Evolutionary conservation across 106 monocot genomes (phyloP).

Genomic region (Acanthochlamys bracteata): DNA sequence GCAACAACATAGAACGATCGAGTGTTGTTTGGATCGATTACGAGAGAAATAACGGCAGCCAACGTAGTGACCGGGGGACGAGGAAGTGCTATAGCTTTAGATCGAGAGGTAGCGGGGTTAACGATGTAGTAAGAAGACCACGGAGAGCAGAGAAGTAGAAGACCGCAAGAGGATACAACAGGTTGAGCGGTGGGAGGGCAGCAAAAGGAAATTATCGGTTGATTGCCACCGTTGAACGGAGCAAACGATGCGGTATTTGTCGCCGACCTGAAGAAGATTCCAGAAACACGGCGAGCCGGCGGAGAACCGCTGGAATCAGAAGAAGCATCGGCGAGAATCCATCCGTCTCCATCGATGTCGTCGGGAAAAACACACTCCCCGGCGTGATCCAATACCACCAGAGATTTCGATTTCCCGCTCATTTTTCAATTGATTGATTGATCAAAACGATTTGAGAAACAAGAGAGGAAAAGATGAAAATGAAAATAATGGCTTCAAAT

Average conservation of each 20-base stretch:
- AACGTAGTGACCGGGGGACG: slow-evolving; percentile 6
- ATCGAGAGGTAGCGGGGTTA: slow-evolving; percentile 10
- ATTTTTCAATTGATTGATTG: too few relatives aligned
- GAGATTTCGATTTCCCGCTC: too few relatives aligned
- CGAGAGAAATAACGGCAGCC: background rate
- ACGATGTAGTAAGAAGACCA: slow-evolving; percentile 21
- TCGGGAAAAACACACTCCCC: slow-evolving; percentile 12
- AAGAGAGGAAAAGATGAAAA: background rate
- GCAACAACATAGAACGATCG: slow-evolving; percentile 4
- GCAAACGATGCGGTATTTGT: background rate
- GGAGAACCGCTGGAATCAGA: background rate
- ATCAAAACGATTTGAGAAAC: background rate
- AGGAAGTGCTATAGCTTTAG: too few relatives aligned
- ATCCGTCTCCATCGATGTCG: background rate
- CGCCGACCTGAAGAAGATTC: slow-evolving; percentile 8
- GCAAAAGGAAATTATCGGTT: slow-evolving; percentile 12
- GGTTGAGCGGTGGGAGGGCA: slow-evolving; percentile 11
- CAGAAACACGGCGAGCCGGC: slow-evolving; percentile 5
- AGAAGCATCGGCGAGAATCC: background rate
- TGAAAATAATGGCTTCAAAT: background rate
- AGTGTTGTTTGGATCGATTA: background rate
- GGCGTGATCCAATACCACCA: slow-evolving; percentile 2
- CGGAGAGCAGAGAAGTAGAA: slow-evolving; percentile 14
- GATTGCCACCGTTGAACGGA: background rate
- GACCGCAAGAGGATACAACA: slow-evolving; percentile 10